Percentiles rank a stretch among this genome's conserved stretches.
These are phyloP conservation scores for Rubia occidens DNA, from an alignment of 305 asterid genomes.

Conservation along the genomic window DNA sequence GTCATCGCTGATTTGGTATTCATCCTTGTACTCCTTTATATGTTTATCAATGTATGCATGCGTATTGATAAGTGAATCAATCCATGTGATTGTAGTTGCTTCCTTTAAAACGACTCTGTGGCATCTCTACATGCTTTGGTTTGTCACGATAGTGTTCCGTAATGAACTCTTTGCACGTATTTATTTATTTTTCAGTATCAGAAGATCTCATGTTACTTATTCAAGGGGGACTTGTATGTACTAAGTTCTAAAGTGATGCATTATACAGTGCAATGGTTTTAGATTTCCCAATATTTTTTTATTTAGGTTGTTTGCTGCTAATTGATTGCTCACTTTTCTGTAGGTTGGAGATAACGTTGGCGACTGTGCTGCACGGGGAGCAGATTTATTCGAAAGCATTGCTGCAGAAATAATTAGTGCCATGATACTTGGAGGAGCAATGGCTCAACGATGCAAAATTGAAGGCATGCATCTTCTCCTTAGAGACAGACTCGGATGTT, in stretches of 20 bases:
- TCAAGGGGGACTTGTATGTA: too few species aligned
- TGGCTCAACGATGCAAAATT: slow-evolving; percentile 92
- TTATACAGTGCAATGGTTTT: background rate
- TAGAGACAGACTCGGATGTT: background rate
- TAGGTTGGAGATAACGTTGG: slow-evolving; percentile 99
- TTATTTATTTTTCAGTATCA: background rate
- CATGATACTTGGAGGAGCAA: slow-evolving; percentile 98
- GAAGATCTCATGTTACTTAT: background rate
- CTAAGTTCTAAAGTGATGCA: background rate
- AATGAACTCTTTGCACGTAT: background rate
- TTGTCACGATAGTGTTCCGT: background rate
- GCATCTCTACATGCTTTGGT: background rate
- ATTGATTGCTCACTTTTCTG: slow-evolving; percentile 19
- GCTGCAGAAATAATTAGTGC: slow-evolving; percentile 99
- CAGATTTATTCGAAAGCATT: slow-evolving; percentile 98
- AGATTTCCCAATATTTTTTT: background rate
- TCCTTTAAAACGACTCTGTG: background rate
- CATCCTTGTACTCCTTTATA: background rate
- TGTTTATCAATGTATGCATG: background rate
- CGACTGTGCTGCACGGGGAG: slow-evolving; percentile 99
- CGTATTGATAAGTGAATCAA: background rate
- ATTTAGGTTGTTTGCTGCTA: slow-evolving; percentile 12
- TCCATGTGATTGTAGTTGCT: background rate
- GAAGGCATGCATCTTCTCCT: slow-evolving; percentile 45
- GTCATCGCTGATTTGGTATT: slow-evolving; percentile 96